These are phyloP conservation scores for Cairneyella variabilis DNA, from an alignment of 495 filamentous ascomycete species.

Conservation along the genomic window DNA sequence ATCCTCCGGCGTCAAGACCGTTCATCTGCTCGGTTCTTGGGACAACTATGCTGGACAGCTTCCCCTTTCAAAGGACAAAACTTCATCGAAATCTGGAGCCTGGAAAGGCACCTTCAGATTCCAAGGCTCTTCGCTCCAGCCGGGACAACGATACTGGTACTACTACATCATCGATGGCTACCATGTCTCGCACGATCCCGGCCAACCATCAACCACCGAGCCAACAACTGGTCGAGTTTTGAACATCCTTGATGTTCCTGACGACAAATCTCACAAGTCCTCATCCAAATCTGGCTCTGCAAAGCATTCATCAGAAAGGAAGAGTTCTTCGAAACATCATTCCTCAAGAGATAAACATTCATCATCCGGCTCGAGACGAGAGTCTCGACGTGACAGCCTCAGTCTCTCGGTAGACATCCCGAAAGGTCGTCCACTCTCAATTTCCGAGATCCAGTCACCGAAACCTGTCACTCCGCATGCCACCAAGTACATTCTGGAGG, in stretches of 20 bases:
- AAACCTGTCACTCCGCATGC: constrained; percentile 84
- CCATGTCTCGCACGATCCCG: constrained; percentile 96
- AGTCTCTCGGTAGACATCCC: constrained; percentile 56
- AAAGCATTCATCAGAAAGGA: constrained; percentile 34
- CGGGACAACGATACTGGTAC: constrained; percentile 96
- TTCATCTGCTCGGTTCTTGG: constrained; percentile 97
- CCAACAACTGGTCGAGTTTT: constrained; percentile 95
- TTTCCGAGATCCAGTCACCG: constrained; percentile 85
- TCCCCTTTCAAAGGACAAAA: constrained; percentile 81
- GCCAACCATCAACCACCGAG: constrained; percentile 83
- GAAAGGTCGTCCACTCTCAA: constrained; percentile 81
- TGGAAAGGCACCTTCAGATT: constrained; percentile 98
- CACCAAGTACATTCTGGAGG: constrained; percentile 77
- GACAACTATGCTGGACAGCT: constrained; percentile 94
- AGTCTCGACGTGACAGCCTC: constrained; percentile 36
- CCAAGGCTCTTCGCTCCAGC: constrained; percentile 75
- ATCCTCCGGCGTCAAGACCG: constrained; percentile 94
- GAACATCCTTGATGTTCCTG: constrained; percentile 64
- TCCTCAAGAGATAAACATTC: constrained; percentile 22
- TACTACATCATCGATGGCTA: constrained; percentile 99
- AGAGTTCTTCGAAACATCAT: constrained; percentile 25
- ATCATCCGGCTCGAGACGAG: constrained; percentile 24
- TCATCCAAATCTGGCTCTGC: constrained; percentile 45
- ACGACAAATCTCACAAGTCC: constrained; percentile 41
- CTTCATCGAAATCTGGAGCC: constrained; percentile 70